Evolutionary conservation across 2,329 filamentous ascomycete genomes (phyloP).

Genomic region (Thielaviopsis punctulata): DNA sequence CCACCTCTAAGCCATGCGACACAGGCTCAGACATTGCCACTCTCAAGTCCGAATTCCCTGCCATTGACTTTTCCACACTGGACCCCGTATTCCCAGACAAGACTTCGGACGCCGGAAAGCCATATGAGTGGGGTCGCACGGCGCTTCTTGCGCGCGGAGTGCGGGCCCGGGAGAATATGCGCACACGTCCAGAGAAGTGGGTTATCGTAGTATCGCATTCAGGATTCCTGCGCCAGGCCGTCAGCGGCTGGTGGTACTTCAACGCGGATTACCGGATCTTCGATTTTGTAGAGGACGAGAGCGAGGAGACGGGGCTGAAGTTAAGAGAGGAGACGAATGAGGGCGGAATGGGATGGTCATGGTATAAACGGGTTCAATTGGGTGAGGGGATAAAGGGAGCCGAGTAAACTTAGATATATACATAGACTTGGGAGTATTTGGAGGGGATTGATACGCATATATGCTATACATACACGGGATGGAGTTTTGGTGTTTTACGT

Average conservation of each 20-base stretch:
- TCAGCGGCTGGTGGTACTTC: constrained; percentile 37
- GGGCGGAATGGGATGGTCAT: constrained; percentile 22
- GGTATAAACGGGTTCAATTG: constrained; percentile 18
- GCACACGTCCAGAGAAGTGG: constrained; percentile 38
- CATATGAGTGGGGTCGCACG: constrained; percentile 34
- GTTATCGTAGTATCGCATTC: constrained; percentile 50
- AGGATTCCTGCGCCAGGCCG: constrained; percentile 40
- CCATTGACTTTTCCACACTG: constrained; percentile 37
- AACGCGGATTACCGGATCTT: constrained; percentile 51
- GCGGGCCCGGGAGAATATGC: constrained; percentile 30
- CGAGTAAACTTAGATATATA: neutral
- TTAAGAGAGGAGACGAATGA: constrained; percentile 27
- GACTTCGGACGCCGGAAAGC: constrained; percentile 25
- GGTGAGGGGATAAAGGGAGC: constrained; percentile 6
- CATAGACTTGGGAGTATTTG: no score
- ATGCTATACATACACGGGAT: neutral
- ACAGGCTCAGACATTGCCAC: constrained; percentile 32
- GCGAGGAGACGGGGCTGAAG: constrained; percentile 20
- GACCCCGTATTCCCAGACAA: constrained; percentile 49
- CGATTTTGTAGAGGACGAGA: constrained; percentile 25
- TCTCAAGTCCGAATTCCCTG: constrained; percentile 32
- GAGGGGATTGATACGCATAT: neutral
- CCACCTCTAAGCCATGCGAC: constrained; percentile 41
- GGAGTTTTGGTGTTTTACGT: neutral
- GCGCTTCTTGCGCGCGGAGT: constrained; percentile 39